Evolutionary conservation across 768 basidiomycete species (phyloP).

Genomic region (Sarcodon aspratus): DNA sequence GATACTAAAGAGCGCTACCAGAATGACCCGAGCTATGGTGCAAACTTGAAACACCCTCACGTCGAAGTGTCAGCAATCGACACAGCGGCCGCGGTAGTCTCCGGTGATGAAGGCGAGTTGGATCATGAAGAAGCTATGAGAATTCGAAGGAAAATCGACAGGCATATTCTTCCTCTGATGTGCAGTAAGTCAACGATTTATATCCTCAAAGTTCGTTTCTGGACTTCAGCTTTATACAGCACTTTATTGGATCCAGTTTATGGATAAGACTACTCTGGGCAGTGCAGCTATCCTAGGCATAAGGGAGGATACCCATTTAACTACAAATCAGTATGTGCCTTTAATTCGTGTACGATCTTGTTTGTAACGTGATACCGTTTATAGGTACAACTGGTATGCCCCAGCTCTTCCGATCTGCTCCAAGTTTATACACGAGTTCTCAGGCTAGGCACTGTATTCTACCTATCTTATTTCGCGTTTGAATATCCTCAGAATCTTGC

Average conservation of each 20-base stretch:
- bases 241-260: slow-evolving; percentile 53
- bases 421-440: background rate
- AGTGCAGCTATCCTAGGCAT: slow-evolving; percentile 62
- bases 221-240: slow-evolving; percentile 2
- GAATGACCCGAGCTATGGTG: too few relatives aligned
- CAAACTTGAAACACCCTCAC: background rate
- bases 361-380: background rate
- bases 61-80: slow-evolving; percentile 42
- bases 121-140: slow-evolving; percentile 41
- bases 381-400: slow-evolving; percentile 54
- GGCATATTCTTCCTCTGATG: slow-evolving; percentile 60
- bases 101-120: slow-evolving; percentile 29
- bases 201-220: background rate
- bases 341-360: background rate
- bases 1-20: too few relatives aligned
- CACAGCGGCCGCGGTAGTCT: slow-evolving; percentile 47
- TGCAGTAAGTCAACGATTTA: slow-evolving; percentile 37
- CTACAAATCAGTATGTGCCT: slow-evolving; percentile 45
- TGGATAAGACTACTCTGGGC: slow-evolving; percentile 68
- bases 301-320: slow-evolving; percentile 48
- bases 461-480: slow-evolving; percentile 57
- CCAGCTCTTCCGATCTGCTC: background rate
- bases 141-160: slow-evolving; percentile 54
- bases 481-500: slow-evolving; percentile 69
- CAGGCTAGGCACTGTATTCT: slow-evolving; percentile 71